Evolutionary conservation across 164 flowering plant genomes (phyloP).

Genomic region (Vitis amurensis): DNA sequence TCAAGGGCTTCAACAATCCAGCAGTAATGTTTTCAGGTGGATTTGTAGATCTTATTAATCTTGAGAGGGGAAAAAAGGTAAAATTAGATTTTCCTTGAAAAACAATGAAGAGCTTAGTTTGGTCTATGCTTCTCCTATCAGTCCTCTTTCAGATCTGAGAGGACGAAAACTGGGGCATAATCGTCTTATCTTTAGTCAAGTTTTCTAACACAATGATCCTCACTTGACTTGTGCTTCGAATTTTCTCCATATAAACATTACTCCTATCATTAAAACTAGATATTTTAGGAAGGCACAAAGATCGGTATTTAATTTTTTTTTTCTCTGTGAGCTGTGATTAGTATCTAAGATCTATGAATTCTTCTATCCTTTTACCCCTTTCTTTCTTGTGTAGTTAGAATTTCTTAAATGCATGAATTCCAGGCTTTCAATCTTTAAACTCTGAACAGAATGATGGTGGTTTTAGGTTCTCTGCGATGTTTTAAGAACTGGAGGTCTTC

Average conservation of each 20-base stretch:
- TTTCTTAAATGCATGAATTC: background rate
- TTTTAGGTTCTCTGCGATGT: conserved; percentile 83
- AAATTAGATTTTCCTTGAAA: background rate
- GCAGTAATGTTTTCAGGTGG: too few species aligned
- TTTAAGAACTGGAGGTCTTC: conserved; percentile 81
- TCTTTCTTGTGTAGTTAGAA: conserved; percentile 1
- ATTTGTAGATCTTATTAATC: background rate
- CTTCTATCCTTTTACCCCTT: background rate
- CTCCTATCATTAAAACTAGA: background rate
- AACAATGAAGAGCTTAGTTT: background rate
- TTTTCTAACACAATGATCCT: background rate
- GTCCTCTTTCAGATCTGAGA: background rate
- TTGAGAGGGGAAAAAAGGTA: background rate
- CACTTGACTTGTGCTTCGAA: background rate
- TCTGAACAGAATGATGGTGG: conserved; percentile 11
- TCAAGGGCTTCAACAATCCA: too few species aligned
- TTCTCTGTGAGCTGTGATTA: background rate
- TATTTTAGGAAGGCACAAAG: background rate
- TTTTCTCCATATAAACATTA: background rate
- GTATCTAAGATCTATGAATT: too few species aligned
- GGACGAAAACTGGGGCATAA: too few species aligned
- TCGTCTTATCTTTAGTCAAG: background rate
- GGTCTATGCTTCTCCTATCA: background rate
- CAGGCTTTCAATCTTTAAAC: background rate
- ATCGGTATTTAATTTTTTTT: background rate